phyloP scores from a whole-genome alignment of 495 filamentous ascomycete species.

The Coniosporium apollinis region DNA sequence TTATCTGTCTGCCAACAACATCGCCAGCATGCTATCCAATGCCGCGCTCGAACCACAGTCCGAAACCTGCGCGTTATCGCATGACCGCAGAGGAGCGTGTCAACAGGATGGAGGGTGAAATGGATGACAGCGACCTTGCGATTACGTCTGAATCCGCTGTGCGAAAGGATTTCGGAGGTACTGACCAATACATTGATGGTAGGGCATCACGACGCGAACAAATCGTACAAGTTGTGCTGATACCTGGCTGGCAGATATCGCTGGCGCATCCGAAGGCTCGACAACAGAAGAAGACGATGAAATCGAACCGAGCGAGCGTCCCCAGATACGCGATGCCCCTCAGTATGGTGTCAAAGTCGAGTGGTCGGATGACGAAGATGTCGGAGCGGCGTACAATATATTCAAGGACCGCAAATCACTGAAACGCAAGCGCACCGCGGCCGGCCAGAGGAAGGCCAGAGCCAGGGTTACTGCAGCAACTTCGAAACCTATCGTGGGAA shows the following conservation, averaged over 20 bases:
- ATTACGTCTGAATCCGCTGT: not conserved
- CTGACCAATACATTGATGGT: constrained; percentile 7
- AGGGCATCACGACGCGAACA: not conserved
- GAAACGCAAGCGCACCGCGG: constrained; percentile 35
- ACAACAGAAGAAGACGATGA: not conserved
- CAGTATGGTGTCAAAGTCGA: constrained; percentile 9
- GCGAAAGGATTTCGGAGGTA: not conserved
- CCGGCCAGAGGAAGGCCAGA: constrained; percentile 32
- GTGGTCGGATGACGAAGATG: constrained; percentile 25
- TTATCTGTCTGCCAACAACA: too few species aligned
- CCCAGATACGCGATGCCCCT: not conserved
- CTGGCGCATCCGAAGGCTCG: not conserved
- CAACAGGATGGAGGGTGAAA: constrained; percentile 10
- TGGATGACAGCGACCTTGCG: constrained; percentile 8
- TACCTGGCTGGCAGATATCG: not conserved
- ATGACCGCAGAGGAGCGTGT: constrained; percentile 5
- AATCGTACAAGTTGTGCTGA: not conserved
- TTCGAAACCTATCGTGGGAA: constrained; percentile 20
- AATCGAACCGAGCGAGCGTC: not conserved
- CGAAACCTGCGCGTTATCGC: not conserved
- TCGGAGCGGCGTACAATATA: constrained; percentile 35
- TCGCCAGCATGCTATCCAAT: too few species aligned
- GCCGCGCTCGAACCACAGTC: too few species aligned
- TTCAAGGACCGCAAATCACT: constrained; percentile 42
- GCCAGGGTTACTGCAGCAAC: constrained; percentile 18